Base-by-base conservation (phyloP, 371 early-diverging fungal species). In the Gilbertella persicaria region DNA sequence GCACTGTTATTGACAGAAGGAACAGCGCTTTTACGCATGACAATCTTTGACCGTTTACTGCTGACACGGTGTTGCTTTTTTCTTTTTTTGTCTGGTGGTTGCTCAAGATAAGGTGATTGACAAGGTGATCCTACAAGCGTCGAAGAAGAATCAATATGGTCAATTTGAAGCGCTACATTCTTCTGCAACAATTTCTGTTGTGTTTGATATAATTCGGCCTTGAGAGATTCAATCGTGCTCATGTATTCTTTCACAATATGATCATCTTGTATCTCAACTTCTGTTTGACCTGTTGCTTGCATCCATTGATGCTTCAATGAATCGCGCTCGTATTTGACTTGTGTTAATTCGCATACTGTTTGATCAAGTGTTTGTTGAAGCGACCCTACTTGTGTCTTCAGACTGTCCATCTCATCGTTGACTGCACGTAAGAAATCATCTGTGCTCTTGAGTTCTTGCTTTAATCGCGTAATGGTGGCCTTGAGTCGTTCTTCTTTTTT, bases 381-480 rank as follows among this genome's bases (percentile, higher is more conserved):
- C 4, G 37, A 28, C 6, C 50, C 54, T 2, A 71, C 67, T 38
- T 67, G 60, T 0, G 30, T n/a, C 38, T 76, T 72, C 14, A 76
- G 58, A 10, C 41, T 48, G 24, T 76, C 76, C 66, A 76, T 76
- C 48, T 76, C 76, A 42, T 70, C 62, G 33, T 70, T 73, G 35
- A 67, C 68, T 23, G 76, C 76, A 39, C 58, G 60, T 36, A 70
- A 46, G 40, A 68, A 76, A 24, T 66, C 64, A 50, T 71, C 64
- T n/a, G 56, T 66, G 43, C 64, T 53, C 49, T 60, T 66, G 35
- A 68, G 52, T 29, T 74, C 71, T 33, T 71, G 69, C 47, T 69
- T 71, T 23, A 74, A 58, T 37, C 60, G 58, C 9, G 50, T 33
- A 44, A 74, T 60, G 19, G 47, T 57, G 4, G 60, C 47, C 54